These are phyloP conservation scores for Lepidium didymum DNA, from an alignment of 345 rosid species.

Conservation along the genomic window DNA sequence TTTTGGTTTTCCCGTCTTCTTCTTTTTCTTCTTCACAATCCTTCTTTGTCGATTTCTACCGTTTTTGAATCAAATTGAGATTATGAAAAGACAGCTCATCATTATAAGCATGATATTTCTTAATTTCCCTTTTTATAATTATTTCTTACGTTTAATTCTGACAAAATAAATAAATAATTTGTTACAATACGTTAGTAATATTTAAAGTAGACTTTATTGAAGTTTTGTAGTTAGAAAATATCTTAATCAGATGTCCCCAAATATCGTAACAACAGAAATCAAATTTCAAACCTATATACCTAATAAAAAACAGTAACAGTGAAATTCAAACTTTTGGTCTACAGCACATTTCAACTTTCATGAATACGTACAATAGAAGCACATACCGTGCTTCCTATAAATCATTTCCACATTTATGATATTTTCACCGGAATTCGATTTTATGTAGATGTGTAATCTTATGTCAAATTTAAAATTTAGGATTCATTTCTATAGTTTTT, in stretches of 20 bases:
- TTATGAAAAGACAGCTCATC: constrained; percentile 18
- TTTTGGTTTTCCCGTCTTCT: not conserved
- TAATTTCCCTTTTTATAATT: too few species aligned
- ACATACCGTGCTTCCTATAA: not conserved
- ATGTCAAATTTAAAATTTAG: too few species aligned
- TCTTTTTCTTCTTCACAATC: not conserved
- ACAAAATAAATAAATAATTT: too few species aligned
- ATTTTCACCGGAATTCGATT: too few species aligned
- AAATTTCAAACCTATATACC: constrained; percentile 9
- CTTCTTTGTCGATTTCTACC: constrained; percentile 15
- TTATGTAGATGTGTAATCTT: too few species aligned
- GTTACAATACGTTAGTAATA: not conserved
- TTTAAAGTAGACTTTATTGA: not conserved
- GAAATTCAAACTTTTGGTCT: constrained; percentile 9
- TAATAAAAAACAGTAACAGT: not conserved
- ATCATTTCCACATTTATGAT: too few species aligned
- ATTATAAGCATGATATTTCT: constrained; percentile 12
- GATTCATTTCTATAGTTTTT: too few species aligned
- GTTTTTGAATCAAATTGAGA: constrained; percentile 18
- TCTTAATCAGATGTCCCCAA: not conserved
- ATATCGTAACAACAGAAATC: not conserved
- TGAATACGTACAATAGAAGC: not conserved
- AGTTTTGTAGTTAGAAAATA: not conserved
- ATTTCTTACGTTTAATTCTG: too few species aligned
- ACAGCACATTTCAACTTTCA: not conserved